Evolutionary conservation across 768 basidiomycete species (phyloP), one percentile per base, ranked within the genome.

Genomic region (Imleria badia): DNA sequence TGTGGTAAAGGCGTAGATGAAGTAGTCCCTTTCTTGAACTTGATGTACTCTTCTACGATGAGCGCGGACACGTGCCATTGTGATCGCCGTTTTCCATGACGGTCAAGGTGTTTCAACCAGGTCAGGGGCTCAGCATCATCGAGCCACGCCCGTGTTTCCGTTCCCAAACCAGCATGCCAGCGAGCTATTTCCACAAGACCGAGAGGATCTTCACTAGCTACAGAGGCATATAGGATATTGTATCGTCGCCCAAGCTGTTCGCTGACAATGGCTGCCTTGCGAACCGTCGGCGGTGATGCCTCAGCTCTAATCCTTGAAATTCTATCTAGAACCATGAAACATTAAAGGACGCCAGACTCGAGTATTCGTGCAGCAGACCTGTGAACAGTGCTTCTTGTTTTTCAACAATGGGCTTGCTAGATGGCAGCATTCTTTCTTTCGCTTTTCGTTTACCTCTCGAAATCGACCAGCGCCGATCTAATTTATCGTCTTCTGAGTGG

Each of bases 201-300:
- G 42, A 82, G 61, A 14, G 67, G 66, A 19, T 59, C 54, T 9
- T 50, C 61, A 12, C 64, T 61, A 11, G 74, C 61, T 17, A 80
- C 54, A 13, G 76, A 67, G 33, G 70, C 64, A 48, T 77, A 76
- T 12, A 88, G 61, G n/a, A 85, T 67, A 35, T 72, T 72, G 61
- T 92, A 92, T 45, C 85, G 82, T 57, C 88, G 76, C 46, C 71
- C 75, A 15, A 92, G 70, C 62, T 92, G 90, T 49, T 86, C 80
- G 11, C 74, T 76, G 17, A 82, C 84, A 45, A 88, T 83, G 22
- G 74, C 71, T 14, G 85, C 87, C 64, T 87, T 91, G 48, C 82
- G 79, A 39, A 78, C 61, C 3, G 86, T 87, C 31, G 80, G 76
- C 0, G 80, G 72, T 22, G 79, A 79, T 4, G 78, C 75, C 17